Base-by-base conservation (phyloP, 441 rosid species). In the Gossypium davidsonii region DNA sequence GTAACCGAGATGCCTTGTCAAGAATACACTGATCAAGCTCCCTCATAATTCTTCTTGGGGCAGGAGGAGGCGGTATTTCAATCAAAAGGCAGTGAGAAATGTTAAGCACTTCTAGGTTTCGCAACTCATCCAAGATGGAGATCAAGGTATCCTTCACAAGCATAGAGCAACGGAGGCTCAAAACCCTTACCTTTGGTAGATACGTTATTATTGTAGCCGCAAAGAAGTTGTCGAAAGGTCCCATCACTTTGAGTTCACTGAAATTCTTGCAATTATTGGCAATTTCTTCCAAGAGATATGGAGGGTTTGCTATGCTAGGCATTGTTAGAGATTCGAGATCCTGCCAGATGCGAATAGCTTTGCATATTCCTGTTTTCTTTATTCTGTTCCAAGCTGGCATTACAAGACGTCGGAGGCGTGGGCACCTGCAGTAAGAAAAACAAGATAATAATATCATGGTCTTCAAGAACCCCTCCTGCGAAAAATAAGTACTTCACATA, bases 381-480 rank as follows among this genome's bases (percentile, higher is more conserved):
- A 94, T 87, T 77, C 91, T 83, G 82, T 92, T 94, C 97, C 95
- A 90, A 17, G 97, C 98, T 0, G 94, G 97, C 72, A 91, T 51
- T 34, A 93, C 94, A 9, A 93, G 81, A 26, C 90, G 83, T 72
- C 76, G 84, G 73, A 93, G 82, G 12, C 64, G 78, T 1, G 91
- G 94, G 74, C 89, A 85, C 86, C 97, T 90, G 78, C 74, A 60
- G 58, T 21, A 65, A 64, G 68, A 77, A 15, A 69, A 63, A 66
- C 8, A 53, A 44, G 6, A 39, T 42, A 39, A 21, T 37, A 65
- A 21, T 0, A 6, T 10, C 15, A 39, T 4, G 34, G 28, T 18
- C 68, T 63, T 63, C 51, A 63, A 39, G 28, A 61, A 9, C 14
- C 14, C 26, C 23, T 0, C 51, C n/a, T 31, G 34, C 34, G 1